Evolutionary conservation across 2,329 filamentous ascomycete genomes (phyloP), one percentile per base, ranked within the genome.

Genomic region (Cryoendolithus antarcticus): DNA sequence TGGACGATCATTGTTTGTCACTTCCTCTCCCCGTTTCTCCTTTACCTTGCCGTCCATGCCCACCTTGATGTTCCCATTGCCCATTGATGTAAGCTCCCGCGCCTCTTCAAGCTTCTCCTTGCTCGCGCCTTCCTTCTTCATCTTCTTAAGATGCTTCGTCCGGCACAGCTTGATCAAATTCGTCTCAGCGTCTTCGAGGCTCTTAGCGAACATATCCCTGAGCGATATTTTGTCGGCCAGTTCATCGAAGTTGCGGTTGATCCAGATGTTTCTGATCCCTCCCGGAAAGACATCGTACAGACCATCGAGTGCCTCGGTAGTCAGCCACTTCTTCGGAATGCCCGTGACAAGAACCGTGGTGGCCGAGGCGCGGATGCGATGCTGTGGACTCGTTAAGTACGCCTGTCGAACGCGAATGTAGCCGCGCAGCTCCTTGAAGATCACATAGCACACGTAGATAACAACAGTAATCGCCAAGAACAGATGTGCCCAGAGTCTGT

Each of bases 261-360:
- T 79, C 88, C 89, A 98, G 34, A 98, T 83, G 50, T 96, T 96
- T 43, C 85, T 77, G 54, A 98, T 81, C 24, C 91, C 91, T 12
- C 91, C 91, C 0, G 91, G 91, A 51, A 95, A 96, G 1, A 96
- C 88, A 57, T 98, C 91, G 53, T 93, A 98, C 0, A 98, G 69
- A 0, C 81, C 82, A 41, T 77, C 73, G 4, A 98, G 70, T 1
- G 85, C 84, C 33, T 93, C 79, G 36, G 85, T 74, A 2, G 75
- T 86, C 6, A 93, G 75, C 91, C 91, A 98, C 55, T 93, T 93
- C 31, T 74, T 67, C 1, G 91, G 91, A 37, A 98, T 94, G 8
- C 81, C 82, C 47, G 81, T 91, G 38, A 98, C 86, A 4, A 98
- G 71, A 34, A 98, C 89, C 0, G 91, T 98, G 4, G 89, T 98